A percentile compares a stretch with the other conserved stretches of the same genome.
phyloP scores from a whole-genome alignment of 2,329 filamentous ascomycete species.

The Fusarium sp. region DNA sequence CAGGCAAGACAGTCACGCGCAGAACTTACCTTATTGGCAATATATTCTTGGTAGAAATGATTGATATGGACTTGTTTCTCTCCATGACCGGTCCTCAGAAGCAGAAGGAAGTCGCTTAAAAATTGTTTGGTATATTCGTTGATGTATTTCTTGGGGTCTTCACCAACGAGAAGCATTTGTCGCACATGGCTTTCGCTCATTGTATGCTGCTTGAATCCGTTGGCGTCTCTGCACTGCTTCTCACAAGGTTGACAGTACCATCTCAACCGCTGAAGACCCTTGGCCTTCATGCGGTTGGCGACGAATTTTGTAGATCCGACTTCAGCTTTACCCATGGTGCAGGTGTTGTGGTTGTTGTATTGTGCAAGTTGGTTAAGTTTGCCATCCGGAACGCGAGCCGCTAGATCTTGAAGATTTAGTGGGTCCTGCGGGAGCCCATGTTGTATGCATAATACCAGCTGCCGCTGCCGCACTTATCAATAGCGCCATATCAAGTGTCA shows the following conservation, averaged over 20 bases:
- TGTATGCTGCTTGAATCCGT: slow-evolving; percentile 91
- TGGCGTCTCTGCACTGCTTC: slow-evolving; percentile 76
- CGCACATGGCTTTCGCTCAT: slow-evolving; percentile 88
- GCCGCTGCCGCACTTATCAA: too few species aligned
- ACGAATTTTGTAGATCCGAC: slow-evolving; percentile 91
- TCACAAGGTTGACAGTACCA: slow-evolving; percentile 93
- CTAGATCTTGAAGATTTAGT: not conserved
- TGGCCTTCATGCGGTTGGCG: slow-evolving; percentile 89
- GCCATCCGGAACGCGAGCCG: not conserved
- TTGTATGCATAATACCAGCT: too few species aligned
- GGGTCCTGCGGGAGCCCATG: not conserved
- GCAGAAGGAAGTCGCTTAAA: slow-evolving; percentile 78
- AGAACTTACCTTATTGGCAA: slow-evolving; percentile 72
- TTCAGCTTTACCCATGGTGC: slow-evolving; percentile 90
- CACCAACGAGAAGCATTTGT: slow-evolving; percentile 87
- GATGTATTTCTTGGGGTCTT: slow-evolving; percentile 87
- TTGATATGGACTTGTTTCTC: slow-evolving; percentile 92
- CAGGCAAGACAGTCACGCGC: accelerated
- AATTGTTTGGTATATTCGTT: slow-evolving; percentile 87
- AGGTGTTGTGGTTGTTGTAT: slow-evolving; percentile 15
- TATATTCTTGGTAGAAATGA: slow-evolving; percentile 95
- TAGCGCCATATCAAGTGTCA: too few species aligned
- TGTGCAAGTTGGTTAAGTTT: slow-evolving; percentile 8
- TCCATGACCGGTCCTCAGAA: slow-evolving; percentile 86
- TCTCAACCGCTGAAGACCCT: slow-evolving; percentile 81